Evolutionary conservation across 768 basidiomycete genomes (phyloP).

Genomic region (Termitomyces sp.): DNA sequence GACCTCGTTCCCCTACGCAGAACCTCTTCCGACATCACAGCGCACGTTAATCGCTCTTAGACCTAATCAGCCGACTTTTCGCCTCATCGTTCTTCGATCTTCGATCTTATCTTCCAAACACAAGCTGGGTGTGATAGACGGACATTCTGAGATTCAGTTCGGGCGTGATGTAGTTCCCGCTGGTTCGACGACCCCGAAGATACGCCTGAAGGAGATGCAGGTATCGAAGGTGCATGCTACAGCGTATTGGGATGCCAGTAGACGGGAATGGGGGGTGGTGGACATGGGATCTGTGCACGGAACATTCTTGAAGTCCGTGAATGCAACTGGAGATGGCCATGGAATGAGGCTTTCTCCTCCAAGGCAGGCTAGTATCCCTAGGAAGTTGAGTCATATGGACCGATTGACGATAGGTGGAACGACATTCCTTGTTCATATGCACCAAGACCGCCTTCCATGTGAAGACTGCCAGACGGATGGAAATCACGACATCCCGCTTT

Average conservation of each 20-base stretch:
- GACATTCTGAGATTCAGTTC: constrained; percentile 65
- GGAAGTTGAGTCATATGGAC: constrained; percentile 62
- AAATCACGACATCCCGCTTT: constrained; percentile 61
- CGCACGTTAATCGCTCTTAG: constrained; percentile 15
- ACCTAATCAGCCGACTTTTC: constrained; percentile 34
- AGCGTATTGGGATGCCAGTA: constrained; percentile 62
- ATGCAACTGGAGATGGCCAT: constrained; percentile 22
- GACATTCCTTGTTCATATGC: constrained; percentile 69
- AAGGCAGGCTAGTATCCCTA: constrained; percentile 68
- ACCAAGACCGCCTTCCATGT: constrained; percentile 61
- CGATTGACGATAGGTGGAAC: constrained; percentile 67
- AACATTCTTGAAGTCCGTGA: constrained; percentile 55
- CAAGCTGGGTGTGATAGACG: constrained; percentile 40
- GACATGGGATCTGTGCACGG: constrained; percentile 89
- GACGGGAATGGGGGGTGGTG: constrained; percentile 67
- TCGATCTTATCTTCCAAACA: constrained; percentile 57
- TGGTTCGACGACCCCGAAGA: constrained; percentile 53
- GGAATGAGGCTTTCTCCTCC: constrained; percentile 61
- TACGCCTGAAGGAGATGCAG: constrained; percentile 81
- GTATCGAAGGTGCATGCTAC: constrained; percentile 83
- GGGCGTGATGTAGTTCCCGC: constrained; percentile 63
- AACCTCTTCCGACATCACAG: constrained; percentile 10
- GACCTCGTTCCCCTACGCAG: constrained; percentile 1
- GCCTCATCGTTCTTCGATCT: constrained; percentile 56
- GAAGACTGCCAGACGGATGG: constrained; percentile 52